Conservation (phyloP, 352 stramenopile genomes). For the Pythium brachiatum region DNA sequence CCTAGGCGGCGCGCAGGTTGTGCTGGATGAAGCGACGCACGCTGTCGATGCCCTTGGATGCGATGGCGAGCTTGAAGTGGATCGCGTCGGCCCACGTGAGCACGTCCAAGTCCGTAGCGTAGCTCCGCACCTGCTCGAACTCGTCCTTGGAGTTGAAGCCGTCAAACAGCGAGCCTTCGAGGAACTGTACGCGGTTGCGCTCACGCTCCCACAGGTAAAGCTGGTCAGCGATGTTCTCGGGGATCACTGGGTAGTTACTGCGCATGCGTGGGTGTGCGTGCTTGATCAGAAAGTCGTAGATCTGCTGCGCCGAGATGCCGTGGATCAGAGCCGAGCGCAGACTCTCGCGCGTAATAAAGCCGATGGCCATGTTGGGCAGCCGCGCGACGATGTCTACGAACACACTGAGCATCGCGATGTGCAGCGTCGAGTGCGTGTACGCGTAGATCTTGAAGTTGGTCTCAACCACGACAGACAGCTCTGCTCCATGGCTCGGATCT, state of each 20-base stretch:
- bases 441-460: slow-evolving; percentile 93
- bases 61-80: slow-evolving; percentile 77
- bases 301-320: slow-evolving; percentile 89
- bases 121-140: slow-evolving; percentile 76
- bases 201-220: slow-evolving; percentile 91
- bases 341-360: slow-evolving; percentile 89
- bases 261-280: slow-evolving; percentile 85
- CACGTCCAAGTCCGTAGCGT: slow-evolving; percentile 62
- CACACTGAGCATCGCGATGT: slow-evolving; percentile 91
- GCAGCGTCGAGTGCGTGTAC: slow-evolving; percentile 87
- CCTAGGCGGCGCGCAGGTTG: slow-evolving; percentile 28
- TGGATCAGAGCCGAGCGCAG: slow-evolving; percentile 86
- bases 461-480: slow-evolving; percentile 60
- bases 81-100: slow-evolving; percentile 82
- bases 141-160: slow-evolving; percentile 83
- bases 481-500: slow-evolving; percentile 16
- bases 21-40: slow-evolving; percentile 76
- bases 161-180: slow-evolving; percentile 84
- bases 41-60: slow-evolving; percentile 53
- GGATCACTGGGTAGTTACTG: slow-evolving; percentile 68
- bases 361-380: slow-evolving; percentile 89
- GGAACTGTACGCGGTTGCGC: slow-evolving; percentile 84
- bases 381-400: slow-evolving; percentile 90
- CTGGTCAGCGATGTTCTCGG: slow-evolving; percentile 89
- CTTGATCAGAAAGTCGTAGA: slow-evolving; percentile 91